Conservation (phyloP, 495 filamentous ascomycete genomes). For the Podospora fimiseda region DNA sequence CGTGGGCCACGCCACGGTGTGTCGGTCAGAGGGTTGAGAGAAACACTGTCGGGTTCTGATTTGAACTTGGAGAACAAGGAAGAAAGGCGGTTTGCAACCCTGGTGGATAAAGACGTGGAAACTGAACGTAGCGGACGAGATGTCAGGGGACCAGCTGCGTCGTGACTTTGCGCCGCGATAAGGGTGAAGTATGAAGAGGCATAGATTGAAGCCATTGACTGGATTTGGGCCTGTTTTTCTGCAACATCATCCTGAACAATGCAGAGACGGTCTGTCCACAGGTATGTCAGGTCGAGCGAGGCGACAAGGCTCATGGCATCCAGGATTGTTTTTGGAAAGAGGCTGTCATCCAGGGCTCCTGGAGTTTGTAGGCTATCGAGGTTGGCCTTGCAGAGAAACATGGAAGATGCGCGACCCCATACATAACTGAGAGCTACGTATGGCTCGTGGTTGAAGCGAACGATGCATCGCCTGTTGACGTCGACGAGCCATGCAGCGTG, state of each 20-base stretch:
- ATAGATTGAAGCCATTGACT: conserved; percentile 33
- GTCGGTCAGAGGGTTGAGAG: too few relatives aligned
- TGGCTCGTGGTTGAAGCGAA: background rate
- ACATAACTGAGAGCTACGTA: conserved; percentile 24
- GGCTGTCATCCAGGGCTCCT: background rate
- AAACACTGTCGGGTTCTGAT: too few relatives aligned
- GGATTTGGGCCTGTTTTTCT: conserved; percentile 24
- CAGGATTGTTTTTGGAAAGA: conserved; percentile 19
- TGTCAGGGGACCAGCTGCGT: conserved; percentile 1
- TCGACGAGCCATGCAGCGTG: conserved; percentile 15
- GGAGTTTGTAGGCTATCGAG: background rate
- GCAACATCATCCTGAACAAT: conserved; percentile 27
- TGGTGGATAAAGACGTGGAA: background rate
- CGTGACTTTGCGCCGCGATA: conserved; percentile 21
- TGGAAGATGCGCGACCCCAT: conserved; percentile 14
- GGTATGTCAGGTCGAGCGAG: conserved; percentile 15
- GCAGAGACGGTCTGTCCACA: conserved; percentile 35
- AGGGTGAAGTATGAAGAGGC: conserved; percentile 26
- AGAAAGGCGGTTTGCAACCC: background rate
- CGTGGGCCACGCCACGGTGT: background rate
- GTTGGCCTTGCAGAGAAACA: conserved; percentile 4
- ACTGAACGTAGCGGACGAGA: conserved; percentile 1
- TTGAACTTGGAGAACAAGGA: too few relatives aligned
- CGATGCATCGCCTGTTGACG: conserved; percentile 11
- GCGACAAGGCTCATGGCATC: conserved; percentile 22